A percentile compares a stretch with the other conserved stretches of the same genome.
Evolutionary conservation across 768 basidiomycete genomes (phyloP).

Genomic region (Psilocybe tampanensis): DNA sequence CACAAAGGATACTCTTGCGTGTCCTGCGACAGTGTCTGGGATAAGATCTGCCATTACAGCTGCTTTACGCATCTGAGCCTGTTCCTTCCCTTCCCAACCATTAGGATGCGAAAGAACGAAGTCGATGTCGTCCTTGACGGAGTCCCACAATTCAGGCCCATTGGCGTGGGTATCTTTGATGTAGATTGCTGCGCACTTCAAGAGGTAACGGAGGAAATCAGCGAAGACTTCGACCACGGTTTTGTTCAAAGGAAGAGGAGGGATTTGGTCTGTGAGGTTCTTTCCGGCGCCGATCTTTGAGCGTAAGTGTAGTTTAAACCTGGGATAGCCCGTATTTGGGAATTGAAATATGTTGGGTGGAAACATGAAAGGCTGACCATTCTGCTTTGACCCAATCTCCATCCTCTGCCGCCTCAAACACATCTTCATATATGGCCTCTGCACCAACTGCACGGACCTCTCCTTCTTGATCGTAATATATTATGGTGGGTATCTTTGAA

Average conservation of each 20-base stretch:
- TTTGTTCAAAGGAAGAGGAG: conserved; percentile 43
- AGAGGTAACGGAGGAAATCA: conserved; percentile 52
- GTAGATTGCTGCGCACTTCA: conserved; percentile 40
- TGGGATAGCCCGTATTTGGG: conserved; percentile 13
- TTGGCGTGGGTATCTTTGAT: conserved; percentile 46
- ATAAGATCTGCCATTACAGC: conserved; percentile 43
- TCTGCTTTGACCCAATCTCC: conserved; percentile 47
- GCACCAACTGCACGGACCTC: too few relatives aligned
- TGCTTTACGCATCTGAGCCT: too few relatives aligned
- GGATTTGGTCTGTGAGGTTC: conserved; percentile 37
- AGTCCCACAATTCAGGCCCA: conserved; percentile 42
- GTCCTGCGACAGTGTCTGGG: conserved; percentile 29
- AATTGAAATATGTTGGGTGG: too few relatives aligned
- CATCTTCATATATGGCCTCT: conserved; percentile 42
- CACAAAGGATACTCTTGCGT: too few relatives aligned
- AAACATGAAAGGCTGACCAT: too few relatives aligned
- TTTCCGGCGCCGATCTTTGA: conserved; percentile 19
- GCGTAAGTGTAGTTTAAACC: conserved; percentile 36
- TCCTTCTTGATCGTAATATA: too few relatives aligned
- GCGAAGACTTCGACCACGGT: conserved; percentile 43
- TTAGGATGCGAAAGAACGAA: conserved; percentile 45
- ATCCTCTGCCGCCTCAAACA: conserved; percentile 41
- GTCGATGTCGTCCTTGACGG: conserved; percentile 36
- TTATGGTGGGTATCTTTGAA: conserved; percentile 53
- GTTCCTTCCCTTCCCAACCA: conserved; percentile 47